These are phyloP conservation scores for Mucor mucedo DNA, from an alignment of 371 early-diverging fungal species.

Conservation along the genomic window DNA sequence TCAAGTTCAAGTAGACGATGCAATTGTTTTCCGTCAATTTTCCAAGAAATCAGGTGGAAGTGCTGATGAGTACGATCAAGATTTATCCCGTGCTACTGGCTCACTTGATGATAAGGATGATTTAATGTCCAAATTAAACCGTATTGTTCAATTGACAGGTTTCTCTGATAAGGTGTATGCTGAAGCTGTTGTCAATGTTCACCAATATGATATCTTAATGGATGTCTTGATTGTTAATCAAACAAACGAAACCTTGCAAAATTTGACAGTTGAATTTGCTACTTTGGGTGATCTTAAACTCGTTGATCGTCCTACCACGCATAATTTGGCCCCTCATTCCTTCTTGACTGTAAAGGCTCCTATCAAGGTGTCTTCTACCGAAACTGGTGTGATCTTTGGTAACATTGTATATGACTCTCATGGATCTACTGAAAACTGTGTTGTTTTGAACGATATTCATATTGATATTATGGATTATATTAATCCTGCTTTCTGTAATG, in stretches of 20 bases:
- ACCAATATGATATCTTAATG: constrained; percentile 96
- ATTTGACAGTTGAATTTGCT: constrained; percentile 96
- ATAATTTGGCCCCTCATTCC: constrained; percentile 90
- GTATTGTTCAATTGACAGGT: constrained; percentile 96
- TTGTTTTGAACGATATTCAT: constrained; percentile 95
- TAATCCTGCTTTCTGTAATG: constrained; percentile 89
- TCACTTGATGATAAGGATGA: constrained; percentile 71
- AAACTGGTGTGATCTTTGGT: constrained; percentile 97
- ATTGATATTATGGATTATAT: constrained; percentile 99
- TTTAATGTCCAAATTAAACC: constrained; percentile 84
- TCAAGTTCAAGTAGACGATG: constrained; percentile 87
- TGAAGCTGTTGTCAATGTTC: constrained; percentile 96
- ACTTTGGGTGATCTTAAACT: constrained; percentile 96
- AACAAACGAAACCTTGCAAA: constrained; percentile 95
- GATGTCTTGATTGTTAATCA: constrained; percentile 98
- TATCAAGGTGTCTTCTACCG: constrained; percentile 97
- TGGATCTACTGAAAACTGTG: constrained; percentile 81
- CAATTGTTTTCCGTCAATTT: constrained; percentile 88
- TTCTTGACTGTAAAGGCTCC: constrained; percentile 95
- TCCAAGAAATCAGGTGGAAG: constrained; percentile 72
- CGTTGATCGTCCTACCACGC: constrained; percentile 92
- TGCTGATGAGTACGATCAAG: constrained; percentile 87
- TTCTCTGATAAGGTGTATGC: constrained; percentile 99
- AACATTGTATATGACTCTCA: constrained; percentile 96
- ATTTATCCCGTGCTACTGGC: constrained; percentile 89